These are phyloP conservation scores for Ustilaginoidea virens DNA, from an alignment of 2,329 filamentous ascomycete genomes.

Conservation along the genomic window DNA sequence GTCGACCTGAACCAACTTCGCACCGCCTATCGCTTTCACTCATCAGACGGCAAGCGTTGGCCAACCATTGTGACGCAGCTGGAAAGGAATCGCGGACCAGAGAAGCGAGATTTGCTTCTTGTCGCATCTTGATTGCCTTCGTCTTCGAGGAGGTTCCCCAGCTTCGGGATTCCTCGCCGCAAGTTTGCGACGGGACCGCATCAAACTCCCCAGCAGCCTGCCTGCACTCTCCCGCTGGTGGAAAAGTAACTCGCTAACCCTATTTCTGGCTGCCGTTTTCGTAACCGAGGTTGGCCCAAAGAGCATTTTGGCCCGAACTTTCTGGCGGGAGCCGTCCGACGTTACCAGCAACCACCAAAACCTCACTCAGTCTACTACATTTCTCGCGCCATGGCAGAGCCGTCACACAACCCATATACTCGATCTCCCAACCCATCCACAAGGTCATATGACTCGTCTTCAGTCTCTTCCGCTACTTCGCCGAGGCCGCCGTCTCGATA, in stretches of 20 bases:
- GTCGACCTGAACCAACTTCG: conserved; percentile 7
- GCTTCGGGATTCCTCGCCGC: neutral
- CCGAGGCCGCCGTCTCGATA: conserved; percentile 39
- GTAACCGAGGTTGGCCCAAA: too few species aligned
- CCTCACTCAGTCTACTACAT: too few species aligned
- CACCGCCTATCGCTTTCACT: conserved; percentile 4
- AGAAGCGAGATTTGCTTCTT: conserved; percentile 8
- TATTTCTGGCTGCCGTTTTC: too few species aligned
- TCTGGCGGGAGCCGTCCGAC: neutral
- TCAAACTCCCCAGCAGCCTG: neutral
- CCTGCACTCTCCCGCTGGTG: conserved; percentile 2
- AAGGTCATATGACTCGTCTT: conserved; percentile 48
- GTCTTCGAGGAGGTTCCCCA: neutral
- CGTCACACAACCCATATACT: conserved; percentile 39
- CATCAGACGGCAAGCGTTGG: conserved; percentile 3
- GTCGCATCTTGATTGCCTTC: conserved; percentile 5
- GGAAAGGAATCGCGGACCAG: conserved; percentile 2
- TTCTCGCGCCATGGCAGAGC: conserved; percentile 31
- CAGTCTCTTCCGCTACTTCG: conserved; percentile 45
- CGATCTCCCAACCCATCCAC: conserved; percentile 47
- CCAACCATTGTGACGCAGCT: conserved; percentile 3
- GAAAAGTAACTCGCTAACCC: too few species aligned
- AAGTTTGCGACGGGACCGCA: too few species aligned
- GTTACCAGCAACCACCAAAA: neutral
- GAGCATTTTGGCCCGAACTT: neutral